Evolutionary conservation across 371 early-diverging fungal species (phyloP).

Genomic region (Mycotypha africana): DNA sequence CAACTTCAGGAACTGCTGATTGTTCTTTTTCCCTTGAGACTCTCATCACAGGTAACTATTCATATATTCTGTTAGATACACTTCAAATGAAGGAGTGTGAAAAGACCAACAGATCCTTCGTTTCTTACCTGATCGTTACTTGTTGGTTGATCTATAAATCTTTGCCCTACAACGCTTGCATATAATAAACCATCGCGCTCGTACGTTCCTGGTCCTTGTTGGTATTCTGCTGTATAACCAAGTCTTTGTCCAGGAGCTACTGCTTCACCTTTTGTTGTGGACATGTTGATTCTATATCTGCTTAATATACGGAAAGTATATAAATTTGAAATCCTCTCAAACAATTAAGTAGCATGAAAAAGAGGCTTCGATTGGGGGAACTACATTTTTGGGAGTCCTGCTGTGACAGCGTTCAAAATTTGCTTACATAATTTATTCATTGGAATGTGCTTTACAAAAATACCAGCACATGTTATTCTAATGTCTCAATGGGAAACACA

Average conservation of each 20-base stretch:
- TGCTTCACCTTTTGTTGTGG: slow-evolving; percentile 22
- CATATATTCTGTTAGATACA: background rate
- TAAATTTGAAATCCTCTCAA: too few species aligned
- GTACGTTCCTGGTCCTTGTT: slow-evolving; percentile 77
- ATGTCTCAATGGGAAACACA: too few species aligned
- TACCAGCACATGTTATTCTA: too few species aligned
- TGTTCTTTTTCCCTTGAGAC: slow-evolving; percentile 69
- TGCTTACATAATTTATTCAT: too few species aligned
- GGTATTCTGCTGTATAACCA: slow-evolving; percentile 67
- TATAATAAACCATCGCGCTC: slow-evolving; percentile 71
- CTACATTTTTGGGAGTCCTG: too few species aligned
- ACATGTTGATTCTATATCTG: slow-evolving; percentile 7
- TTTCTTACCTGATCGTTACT: slow-evolving; percentile 32
- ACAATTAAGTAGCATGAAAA: too few species aligned
- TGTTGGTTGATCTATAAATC: slow-evolving; percentile 29
- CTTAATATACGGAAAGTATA: too few species aligned
- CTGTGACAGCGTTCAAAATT: too few species aligned
- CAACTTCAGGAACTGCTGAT: slow-evolving; percentile 81
- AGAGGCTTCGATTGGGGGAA: too few species aligned
- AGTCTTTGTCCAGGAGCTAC: slow-evolving; percentile 84
- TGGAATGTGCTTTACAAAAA: too few species aligned
- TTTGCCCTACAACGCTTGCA: slow-evolving; percentile 75
- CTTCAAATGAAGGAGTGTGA: background rate
- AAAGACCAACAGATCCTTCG: background rate
- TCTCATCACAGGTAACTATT: slow-evolving; percentile 48